phyloP scores from a whole-genome alignment of 1,139 yeast genomes.

The Suhomyces kunorum region DNA sequence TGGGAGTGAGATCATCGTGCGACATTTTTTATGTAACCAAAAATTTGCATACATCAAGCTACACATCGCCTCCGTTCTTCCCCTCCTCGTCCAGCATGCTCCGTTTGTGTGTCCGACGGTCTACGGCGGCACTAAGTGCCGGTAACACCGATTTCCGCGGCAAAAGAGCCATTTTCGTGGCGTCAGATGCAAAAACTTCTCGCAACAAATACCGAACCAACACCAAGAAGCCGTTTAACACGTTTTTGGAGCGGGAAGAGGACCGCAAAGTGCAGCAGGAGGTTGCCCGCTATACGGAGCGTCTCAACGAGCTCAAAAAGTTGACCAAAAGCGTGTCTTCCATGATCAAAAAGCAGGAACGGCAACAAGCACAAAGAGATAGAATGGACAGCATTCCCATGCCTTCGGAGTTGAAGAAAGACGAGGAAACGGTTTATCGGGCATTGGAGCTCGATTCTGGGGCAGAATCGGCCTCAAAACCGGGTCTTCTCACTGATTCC shows the following conservation, averaged over 20 bases:
- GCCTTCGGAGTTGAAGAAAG: conserved; percentile 24
- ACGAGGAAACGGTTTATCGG: conserved; percentile 21
- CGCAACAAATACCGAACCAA: conserved; percentile 3
- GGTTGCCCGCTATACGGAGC: conserved; percentile 25
- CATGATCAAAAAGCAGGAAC: conserved; percentile 23
- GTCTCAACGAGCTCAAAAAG: conserved; percentile 20
- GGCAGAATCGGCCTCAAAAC: not conserved
- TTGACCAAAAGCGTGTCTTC: conserved; percentile 26
- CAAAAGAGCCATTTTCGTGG: conserved; percentile 16
- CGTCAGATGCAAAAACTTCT: conserved; percentile 6
- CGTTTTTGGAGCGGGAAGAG: conserved; percentile 24
- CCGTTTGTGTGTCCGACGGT: conserved; percentile 1
- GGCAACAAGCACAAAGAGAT: conserved; percentile 15
- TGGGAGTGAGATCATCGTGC: not conserved
- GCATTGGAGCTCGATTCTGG: conserved; percentile 12
- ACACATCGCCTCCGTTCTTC: not conserved
- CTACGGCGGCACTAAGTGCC: too few relatives aligned
- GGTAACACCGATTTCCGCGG: not conserved
- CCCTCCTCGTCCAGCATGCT: not conserved
- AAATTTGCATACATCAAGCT: not conserved
- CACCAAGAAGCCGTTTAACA: conserved; percentile 14
- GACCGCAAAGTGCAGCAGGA: conserved; percentile 20
- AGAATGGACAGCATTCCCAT: conserved; percentile 22
- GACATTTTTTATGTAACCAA: not conserved
- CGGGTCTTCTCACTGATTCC: too few relatives aligned